Evolutionary conservation across 805 yeast species (phyloP).

Genomic region (Scheffersomyces amazonensis): DNA sequence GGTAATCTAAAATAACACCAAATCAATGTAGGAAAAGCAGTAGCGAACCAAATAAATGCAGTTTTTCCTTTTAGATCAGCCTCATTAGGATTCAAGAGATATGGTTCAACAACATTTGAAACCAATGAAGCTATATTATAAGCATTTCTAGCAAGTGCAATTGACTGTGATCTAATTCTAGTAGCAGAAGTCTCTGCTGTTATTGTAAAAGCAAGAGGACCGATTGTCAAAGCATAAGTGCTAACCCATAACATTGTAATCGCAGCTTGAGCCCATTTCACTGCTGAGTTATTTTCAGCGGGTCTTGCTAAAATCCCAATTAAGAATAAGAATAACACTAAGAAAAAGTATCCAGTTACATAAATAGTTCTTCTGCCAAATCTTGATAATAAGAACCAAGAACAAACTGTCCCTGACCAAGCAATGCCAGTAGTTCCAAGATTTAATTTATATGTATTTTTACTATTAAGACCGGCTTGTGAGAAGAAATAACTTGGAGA

Average conservation of each 20-base stretch:
- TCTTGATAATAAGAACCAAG: conserved; percentile 28
- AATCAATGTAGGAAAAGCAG: conserved; percentile 14
- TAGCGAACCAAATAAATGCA: conserved; percentile 46
- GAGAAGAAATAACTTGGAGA: conserved; percentile 34
- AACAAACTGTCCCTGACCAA: conserved; percentile 21
- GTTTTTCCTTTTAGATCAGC: conserved; percentile 51
- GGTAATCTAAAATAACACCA: conserved; percentile 26
- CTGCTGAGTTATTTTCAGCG: conserved; percentile 10
- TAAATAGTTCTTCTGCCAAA: conserved; percentile 40
- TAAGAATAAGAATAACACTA: conserved; percentile 31
- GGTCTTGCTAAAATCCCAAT: conserved; percentile 37
- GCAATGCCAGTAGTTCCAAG: conserved; percentile 32
- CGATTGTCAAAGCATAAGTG: conserved; percentile 36
- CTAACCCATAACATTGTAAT: conserved; percentile 18
- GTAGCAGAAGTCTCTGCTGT: conserved; percentile 41
- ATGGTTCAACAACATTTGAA: conserved; percentile 41
- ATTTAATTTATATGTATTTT: conserved; percentile 27
- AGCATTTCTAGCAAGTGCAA: conserved; percentile 27
- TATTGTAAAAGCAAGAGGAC: conserved; percentile 41
- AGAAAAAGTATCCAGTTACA: conserved; percentile 33
- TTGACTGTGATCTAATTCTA: conserved; percentile 37
- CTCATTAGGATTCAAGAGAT: conserved; percentile 45
- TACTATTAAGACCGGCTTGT: conserved; percentile 33
- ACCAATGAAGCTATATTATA: conserved; percentile 28
- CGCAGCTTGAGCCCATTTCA: conserved; percentile 23